Conservation (phyloP, 2,329 filamentous ascomycete genomes). For the Celoporthe dispersa region DNA sequence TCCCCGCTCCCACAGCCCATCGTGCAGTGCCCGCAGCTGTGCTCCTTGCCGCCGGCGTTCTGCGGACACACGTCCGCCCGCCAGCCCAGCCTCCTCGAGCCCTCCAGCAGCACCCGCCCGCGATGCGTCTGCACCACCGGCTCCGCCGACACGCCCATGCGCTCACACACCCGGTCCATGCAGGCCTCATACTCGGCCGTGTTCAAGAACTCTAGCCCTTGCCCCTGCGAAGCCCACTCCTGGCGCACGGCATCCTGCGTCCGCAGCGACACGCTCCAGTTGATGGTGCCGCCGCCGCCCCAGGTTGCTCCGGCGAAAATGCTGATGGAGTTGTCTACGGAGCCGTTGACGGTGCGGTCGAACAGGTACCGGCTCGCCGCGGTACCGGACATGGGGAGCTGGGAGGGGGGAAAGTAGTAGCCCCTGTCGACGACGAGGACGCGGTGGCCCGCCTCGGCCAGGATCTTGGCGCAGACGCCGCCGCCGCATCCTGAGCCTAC, state of each 20-base stretch:
- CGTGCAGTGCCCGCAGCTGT: slow-evolving; percentile 72
- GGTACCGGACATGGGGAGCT: slow-evolving; percentile 71
- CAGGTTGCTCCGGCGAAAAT: slow-evolving; percentile 71
- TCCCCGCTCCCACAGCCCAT: slow-evolving; percentile 67
- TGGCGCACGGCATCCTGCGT: slow-evolving; percentile 77
- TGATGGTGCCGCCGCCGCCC: slow-evolving; percentile 83
- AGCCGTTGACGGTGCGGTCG: slow-evolving; percentile 62
- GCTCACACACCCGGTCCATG: slow-evolving; percentile 76
- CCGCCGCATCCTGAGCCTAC: slow-evolving; percentile 88
- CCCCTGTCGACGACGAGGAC: slow-evolving; percentile 83
- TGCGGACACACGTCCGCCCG: slow-evolving; percentile 71
- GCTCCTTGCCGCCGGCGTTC: slow-evolving; percentile 74
- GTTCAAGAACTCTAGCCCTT: slow-evolving; percentile 75
- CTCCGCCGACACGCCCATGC: slow-evolving; percentile 74
- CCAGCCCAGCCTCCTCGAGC: slow-evolving; percentile 75
- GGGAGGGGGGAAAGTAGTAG: slow-evolving; percentile 71
- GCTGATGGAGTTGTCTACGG: slow-evolving; percentile 59
- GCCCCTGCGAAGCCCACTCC: slow-evolving; percentile 69
- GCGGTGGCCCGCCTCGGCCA: slow-evolving; percentile 73
- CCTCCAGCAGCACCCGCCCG: slow-evolving; percentile 76
- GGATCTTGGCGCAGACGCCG: slow-evolving; percentile 77
- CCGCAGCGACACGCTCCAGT: slow-evolving; percentile 70
- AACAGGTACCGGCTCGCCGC: slow-evolving; percentile 67
- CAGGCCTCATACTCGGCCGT: slow-evolving; percentile 76
- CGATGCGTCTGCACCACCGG: slow-evolving; percentile 73